phyloP scores from a whole-genome alignment of 2,329 filamentous ascomycete species.

The Fusarium duplospermum region DNA sequence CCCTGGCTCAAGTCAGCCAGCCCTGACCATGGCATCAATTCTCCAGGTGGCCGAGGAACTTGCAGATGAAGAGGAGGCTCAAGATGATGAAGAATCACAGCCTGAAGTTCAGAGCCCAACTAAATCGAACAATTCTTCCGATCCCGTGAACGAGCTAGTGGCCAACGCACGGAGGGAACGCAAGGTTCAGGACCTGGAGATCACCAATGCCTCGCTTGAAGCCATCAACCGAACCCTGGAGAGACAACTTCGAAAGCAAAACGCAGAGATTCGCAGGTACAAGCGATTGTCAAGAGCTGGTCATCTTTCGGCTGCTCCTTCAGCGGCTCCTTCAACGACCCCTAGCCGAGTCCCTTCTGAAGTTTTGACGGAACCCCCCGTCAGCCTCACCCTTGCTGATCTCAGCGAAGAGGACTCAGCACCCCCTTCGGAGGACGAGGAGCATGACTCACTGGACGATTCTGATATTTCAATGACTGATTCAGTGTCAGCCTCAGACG shows the following conservation, averaged over 20 bases:
- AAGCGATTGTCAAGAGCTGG: constrained; percentile 87
- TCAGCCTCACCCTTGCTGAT: constrained; percentile 58
- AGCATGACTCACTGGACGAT: constrained; percentile 65
- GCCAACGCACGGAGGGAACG: constrained; percentile 90
- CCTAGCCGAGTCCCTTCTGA: constrained; percentile 59
- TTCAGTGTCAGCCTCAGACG: constrained; percentile 45
- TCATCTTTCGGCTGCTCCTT: constrained; percentile 69
- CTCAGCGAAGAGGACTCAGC: constrained; percentile 55
- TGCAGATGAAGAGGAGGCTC: constrained; percentile 48
- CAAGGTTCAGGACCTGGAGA: constrained; percentile 96
- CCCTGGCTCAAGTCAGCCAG: constrained; percentile 46
- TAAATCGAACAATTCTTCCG: constrained; percentile 65
- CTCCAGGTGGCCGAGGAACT: constrained; percentile 67
- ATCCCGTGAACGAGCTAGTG: constrained; percentile 79
- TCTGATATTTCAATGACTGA: constrained; percentile 59
- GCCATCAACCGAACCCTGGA: constrained; percentile 96
- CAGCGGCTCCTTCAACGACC: constrained; percentile 60
- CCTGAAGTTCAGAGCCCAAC: constrained; percentile 66
- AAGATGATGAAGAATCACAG: constrained; percentile 44
- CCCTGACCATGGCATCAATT: constrained; percentile 66
- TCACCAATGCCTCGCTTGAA: constrained; percentile 93
- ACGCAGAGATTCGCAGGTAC: constrained; percentile 85
- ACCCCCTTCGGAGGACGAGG: constrained; percentile 55
- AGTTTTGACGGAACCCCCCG: constrained; percentile 55
- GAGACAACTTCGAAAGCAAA: constrained; percentile 90